These are phyloP conservation scores for Saturnispora saitoi DNA, from an alignment of 805 yeast species.

Conservation along the genomic window DNA sequence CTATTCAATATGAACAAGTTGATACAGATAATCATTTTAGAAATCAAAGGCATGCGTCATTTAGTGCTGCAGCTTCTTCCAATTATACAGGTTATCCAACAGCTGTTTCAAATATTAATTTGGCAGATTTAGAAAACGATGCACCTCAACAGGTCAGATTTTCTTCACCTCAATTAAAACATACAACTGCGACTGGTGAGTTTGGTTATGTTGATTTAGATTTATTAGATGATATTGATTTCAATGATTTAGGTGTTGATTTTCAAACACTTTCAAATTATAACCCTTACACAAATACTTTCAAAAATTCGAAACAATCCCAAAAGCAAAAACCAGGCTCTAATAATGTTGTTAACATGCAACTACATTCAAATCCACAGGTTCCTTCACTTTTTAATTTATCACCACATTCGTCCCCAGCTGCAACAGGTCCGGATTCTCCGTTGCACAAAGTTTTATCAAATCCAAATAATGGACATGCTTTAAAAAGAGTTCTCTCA, in stretches of 20 bases:
- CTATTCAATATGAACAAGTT: neutral
- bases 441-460: slow-evolving; percentile 13
- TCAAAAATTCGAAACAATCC: neutral
- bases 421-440: slow-evolving; percentile 3
- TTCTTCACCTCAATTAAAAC: slow-evolving; percentile 61
- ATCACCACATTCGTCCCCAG: neutral
- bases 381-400: neutral
- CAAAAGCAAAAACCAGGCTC: neutral
- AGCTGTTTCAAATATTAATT: slow-evolving; percentile 6
- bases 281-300: slow-evolving; percentile 3
- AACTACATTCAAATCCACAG: neutral
- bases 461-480: slow-evolving; percentile 13
- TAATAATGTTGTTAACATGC: neutral
- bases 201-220: slow-evolving; percentile 29
- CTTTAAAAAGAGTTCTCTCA: slow-evolving; percentile 14
- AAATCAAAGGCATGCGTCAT: slow-evolving; percentile 46
- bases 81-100: slow-evolving; percentile 43
- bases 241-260: slow-evolving; percentile 20
- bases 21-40: slow-evolving; percentile 13
- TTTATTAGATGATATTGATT: slow-evolving; percentile 19
- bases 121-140: slow-evolving; percentile 22
- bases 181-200: slow-evolving; percentile 23
- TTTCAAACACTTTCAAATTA: slow-evolving; percentile 9
- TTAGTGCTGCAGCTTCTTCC: slow-evolving; percentile 52
- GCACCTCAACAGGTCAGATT: slow-evolving; percentile 69